Conservation (phyloP, 352 stramenopile genomes). For the Thalassiosira ordinaria region DNA sequence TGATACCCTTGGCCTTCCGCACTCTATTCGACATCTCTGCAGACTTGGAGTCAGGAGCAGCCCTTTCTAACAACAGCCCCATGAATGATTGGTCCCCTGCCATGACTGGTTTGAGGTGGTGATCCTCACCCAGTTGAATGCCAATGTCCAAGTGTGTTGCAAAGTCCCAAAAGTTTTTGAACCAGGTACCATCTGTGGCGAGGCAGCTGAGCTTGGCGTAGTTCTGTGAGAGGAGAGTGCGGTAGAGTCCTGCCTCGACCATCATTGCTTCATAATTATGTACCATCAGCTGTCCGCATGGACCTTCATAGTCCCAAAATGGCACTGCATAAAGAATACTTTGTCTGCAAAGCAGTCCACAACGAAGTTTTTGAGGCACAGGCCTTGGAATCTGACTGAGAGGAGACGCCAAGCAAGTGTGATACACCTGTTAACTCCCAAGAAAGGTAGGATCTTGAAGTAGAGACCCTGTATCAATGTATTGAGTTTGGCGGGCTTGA, state of each 20-base stretch:
- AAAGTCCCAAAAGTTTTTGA: constrained; percentile 17
- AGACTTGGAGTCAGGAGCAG: background rate
- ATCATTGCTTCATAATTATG: constrained; percentile 1
- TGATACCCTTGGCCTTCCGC: background rate
- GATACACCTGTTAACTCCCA: constrained; percentile 21
- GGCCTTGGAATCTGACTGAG: constrained; percentile 1
- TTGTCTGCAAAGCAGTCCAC: background rate
- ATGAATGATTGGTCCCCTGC: constrained; percentile 1
- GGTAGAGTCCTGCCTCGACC: constrained; percentile 5
- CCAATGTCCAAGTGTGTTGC: background rate
- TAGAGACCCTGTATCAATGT: background rate
- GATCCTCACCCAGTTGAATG: background rate
- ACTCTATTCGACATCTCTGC: constrained; percentile 1
- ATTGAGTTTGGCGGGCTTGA: background rate
- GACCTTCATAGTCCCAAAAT: background rate
- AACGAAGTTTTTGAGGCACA: constrained; percentile 17
- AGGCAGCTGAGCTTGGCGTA: background rate
- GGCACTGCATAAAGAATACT: background rate
- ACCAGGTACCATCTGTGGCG: constrained; percentile 24
- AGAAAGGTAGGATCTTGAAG: background rate
- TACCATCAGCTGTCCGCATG: background rate
- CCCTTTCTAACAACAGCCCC: background rate
- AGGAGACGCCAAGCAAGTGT: background rate
- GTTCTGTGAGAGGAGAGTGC: background rate
- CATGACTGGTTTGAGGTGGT: background rate